phyloP scores from a whole-genome alignment of 1,284 basidiomycete species.

The Naganishia cerealis region DNA sequence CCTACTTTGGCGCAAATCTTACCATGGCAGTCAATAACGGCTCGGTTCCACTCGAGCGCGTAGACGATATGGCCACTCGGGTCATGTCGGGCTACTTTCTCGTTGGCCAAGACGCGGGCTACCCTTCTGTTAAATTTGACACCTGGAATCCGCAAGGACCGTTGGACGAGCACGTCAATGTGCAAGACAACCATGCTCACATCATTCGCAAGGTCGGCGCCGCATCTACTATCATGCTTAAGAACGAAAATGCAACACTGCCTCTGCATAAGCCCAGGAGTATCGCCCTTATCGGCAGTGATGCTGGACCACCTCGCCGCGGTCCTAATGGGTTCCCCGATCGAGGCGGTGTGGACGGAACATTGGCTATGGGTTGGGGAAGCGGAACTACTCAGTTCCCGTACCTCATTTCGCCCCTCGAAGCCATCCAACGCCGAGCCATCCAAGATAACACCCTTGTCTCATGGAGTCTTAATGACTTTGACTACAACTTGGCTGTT shows the following conservation, averaged over 20 bases:
- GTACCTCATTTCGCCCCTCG: constrained; percentile 61
- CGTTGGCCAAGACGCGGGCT: constrained; percentile 64
- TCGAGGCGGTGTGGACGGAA: constrained; percentile 58
- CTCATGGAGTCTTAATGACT: constrained; percentile 64
- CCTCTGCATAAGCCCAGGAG: constrained; percentile 62
- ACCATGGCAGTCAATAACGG: constrained; percentile 61
- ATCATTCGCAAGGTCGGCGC: constrained; percentile 73
- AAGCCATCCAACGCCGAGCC: constrained; percentile 66
- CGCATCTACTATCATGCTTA: constrained; percentile 70
- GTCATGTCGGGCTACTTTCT: constrained; percentile 67
- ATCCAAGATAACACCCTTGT: constrained; percentile 61
- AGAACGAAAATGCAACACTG: constrained; percentile 63
- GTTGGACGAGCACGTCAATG: constrained; percentile 65
- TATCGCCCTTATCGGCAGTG: constrained; percentile 66
- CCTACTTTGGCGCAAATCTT: constrained; percentile 62
- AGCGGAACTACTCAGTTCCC: constrained; percentile 61
- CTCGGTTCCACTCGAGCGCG: constrained; percentile 58
- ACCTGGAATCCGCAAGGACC: constrained; percentile 36
- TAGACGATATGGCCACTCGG: constrained; percentile 66
- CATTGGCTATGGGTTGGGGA: constrained; percentile 83
- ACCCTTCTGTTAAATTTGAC: constrained; percentile 56
- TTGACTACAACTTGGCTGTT: constrained; percentile 59
- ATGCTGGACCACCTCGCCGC: constrained; percentile 66
- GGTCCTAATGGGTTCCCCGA: constrained; percentile 75
- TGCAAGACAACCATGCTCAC: constrained; percentile 69